Evolutionary conservation across 352 stramenopile genomes (phyloP), one percentile per base, ranked within the genome.

Genomic region (Blastocystis sp.): DNA sequence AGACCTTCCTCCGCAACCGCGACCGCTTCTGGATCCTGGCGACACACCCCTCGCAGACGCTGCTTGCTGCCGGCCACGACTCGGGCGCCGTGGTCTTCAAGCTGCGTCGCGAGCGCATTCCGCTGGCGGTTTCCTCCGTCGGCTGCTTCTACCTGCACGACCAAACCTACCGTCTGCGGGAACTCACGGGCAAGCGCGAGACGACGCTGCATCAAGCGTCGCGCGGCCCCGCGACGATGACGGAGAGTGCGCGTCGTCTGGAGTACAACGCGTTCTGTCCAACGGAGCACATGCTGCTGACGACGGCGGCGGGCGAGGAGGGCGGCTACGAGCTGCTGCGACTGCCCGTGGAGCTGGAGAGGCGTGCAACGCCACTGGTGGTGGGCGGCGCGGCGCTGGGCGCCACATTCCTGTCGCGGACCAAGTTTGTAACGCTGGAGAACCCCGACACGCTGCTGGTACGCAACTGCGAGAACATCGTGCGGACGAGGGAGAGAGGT

Each of bases 1-100:
- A 98, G 90, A 99, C 95, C 0, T 99, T 98, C 89, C 93, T 96
- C 53, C 91, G 96, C n/a, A 95, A 98, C 90, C 97, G 97, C 73
- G 96, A 99, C 89, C 93, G 96, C 36, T 99, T 99, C 88, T 99
- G 96, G 96, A 97, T 98, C 87, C 87, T 96, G 24, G 91, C 94
- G 0, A 94, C 95, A 0, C 96, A 99, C 89, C 91, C 92, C 32
- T 92, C 92, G 57, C 94, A 98, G 88, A 98, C 98, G 89, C 89
- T 99, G 42, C 90, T 99, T 36, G 96, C 96, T 24, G 96, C 96
- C 4, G 96, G 96, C 67, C 96, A 99, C 88, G 96, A 99, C 89
- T 97, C 92, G n/a, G 96, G 96, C 87, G 98, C 98, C 94, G 97
- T 98, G 89, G 96, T 99, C 21, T 99, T 99, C 90, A 99, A 99